Conservation (phyloP, 495 filamentous ascomycete genomes). For the Aspergillus sparsus region DNA sequence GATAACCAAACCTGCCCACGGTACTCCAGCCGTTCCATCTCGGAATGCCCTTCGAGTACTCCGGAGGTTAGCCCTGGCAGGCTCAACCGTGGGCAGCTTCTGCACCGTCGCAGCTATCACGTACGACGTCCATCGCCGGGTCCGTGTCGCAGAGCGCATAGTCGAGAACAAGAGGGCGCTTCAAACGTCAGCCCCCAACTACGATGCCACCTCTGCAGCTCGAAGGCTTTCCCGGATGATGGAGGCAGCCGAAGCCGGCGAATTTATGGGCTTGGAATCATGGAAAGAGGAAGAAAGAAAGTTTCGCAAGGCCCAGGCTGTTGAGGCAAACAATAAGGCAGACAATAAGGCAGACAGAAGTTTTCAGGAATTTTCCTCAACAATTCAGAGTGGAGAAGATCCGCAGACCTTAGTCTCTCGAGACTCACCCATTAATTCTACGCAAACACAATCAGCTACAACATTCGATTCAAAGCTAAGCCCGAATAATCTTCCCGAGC, state of each 20-base stretch:
- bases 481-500: not conserved
- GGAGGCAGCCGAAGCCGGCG: constrained; percentile 46
- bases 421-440: constrained; percentile 1
- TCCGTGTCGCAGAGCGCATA: constrained; percentile 44
- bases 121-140: constrained; percentile 46
- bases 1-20: constrained; percentile 35
- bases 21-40: constrained; percentile 41
- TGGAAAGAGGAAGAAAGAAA: constrained; percentile 35
- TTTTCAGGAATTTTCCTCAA: not conserved
- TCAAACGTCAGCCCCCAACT: constrained; percentile 46
- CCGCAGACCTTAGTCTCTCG: not conserved
- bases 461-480: not conserved
- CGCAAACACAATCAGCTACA: not conserved
- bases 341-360: not conserved
- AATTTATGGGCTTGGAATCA: constrained; percentile 42
- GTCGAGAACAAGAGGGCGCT: constrained; percentile 47
- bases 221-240: constrained; percentile 42
- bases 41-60: constrained; percentile 50
- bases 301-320: constrained; percentile 6
- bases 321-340: not conserved
- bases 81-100: constrained; percentile 43
- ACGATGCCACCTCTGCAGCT: constrained; percentile 48
- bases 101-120: constrained; percentile 46
- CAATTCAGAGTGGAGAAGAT: not conserved
- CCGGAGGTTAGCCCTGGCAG: constrained; percentile 45